Base-by-base conservation (phyloP, 805 yeast species). In the Zygosaccharomyces bailii region DNA sequence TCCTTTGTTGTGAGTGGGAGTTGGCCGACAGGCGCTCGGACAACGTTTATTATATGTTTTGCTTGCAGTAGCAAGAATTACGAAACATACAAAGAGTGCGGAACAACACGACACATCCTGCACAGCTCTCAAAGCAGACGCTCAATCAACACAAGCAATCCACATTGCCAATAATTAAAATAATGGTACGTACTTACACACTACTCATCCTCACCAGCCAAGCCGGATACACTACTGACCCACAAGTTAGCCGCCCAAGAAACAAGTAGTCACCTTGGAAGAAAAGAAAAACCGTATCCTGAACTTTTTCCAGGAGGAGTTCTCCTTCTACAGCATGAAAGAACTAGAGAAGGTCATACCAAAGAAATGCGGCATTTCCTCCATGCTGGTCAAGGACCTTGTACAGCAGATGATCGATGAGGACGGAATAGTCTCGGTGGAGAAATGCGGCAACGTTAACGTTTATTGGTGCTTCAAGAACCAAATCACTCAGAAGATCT, bases 401-500 rank as follows among this genome's bases (percentile, higher is more conserved):
- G 51, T 78, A 7, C 74, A 73, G 33, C 50, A 57, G 3, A 65
- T 78, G 45, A 54, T 75, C 7, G 80, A 76, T 49, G 84, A 78
- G 42, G 72, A 68, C 18, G 63, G 60, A 1, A 51, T 75, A 23
- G 67, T 78, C 5, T 70, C 69, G 34, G 67, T 70, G 31, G 80
- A 75, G 48, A 79, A 79, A 56, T 78, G 84, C 55, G 85, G 84
- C 0, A 64, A 67, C 10, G 66, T 73, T 10, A 74, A 74, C 42
- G 61, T 76, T 2, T 78, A 75, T 46, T 78, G 80, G 79, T 65
- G 74, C 41, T 76, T 73, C 57, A 48, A 52, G 23, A 50, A 49
- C 38, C 48, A 54, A 21, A 39, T 53, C 20, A 13, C 47, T 5
- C 43, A 44, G 6, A 40, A 39, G 16, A 37, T 60, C 27, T 42